A percentile compares a stretch with the other conserved stretches of the same genome.
Evolutionary conservation across 495 filamentous ascomycete genomes (phyloP).

Genomic region (Jackrogersella multiformis): DNA sequence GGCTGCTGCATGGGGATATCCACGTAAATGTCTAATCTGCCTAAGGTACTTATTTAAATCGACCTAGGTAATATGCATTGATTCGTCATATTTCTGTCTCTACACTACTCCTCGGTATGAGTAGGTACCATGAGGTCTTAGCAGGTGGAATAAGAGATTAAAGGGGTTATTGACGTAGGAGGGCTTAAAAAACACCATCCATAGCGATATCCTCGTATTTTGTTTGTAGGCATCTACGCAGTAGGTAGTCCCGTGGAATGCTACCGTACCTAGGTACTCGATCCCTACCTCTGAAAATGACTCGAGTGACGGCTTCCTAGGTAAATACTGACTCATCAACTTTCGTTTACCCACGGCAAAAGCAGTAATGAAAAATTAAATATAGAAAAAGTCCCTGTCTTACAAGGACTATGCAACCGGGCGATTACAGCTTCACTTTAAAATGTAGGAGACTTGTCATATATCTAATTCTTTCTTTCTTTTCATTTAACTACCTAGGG

Average conservation of each 20-base stretch:
- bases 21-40: conserved; percentile 9
- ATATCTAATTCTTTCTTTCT: background rate
- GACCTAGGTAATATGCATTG: background rate
- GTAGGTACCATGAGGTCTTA: no score
- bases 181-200: background rate
- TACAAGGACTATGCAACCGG: background rate
- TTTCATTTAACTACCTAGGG: no score
- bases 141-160: background rate
- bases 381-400: background rate
- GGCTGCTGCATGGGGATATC: no score
- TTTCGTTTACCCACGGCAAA: background rate
- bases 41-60: no score
- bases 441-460: background rate
- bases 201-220: background rate
- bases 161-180: background rate
- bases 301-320: background rate
- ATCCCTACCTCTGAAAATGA: background rate
- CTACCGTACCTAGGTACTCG: no score
- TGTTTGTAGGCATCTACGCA: background rate
- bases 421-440: background rate
- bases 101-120: no score
- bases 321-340: background rate
- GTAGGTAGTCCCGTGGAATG: background rate
- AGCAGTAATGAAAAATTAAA: background rate
- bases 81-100: no score